phyloP scores from a whole-genome alignment of 768 basidiomycete genomes.

The Artomyces pyxidatus region DNA sequence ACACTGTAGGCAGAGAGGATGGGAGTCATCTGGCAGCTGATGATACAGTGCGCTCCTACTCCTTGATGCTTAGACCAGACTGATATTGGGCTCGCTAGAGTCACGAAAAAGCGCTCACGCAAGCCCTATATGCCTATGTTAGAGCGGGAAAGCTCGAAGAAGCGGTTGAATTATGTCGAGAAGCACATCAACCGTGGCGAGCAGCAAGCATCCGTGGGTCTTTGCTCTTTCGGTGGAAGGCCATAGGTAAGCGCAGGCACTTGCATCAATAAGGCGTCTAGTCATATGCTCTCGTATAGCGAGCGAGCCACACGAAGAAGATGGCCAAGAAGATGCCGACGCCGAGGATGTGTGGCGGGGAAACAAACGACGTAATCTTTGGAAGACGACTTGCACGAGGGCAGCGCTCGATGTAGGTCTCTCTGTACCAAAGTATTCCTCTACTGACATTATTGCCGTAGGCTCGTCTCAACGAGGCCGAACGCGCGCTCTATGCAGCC shows the following conservation, averaged over 20 bases:
- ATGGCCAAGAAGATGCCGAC: constrained; percentile 37
- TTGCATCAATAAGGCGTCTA: not conserved
- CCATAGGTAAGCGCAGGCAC: constrained; percentile 43
- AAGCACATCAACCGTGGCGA: constrained; percentile 86
- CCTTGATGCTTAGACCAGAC: not conserved
- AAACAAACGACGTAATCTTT: constrained; percentile 68
- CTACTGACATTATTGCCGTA: constrained; percentile 14
- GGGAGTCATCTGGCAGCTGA: constrained; percentile 59
- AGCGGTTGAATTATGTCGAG: constrained; percentile 73
- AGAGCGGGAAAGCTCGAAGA: constrained; percentile 81
- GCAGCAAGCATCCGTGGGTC: constrained; percentile 86
- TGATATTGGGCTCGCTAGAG: constrained; percentile 36
- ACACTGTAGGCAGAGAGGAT: constrained; percentile 56
- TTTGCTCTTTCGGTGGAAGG: constrained; percentile 65
- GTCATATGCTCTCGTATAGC: constrained; percentile 22
- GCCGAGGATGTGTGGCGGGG: constrained; percentile 56
- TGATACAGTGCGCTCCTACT: constrained; percentile 55
- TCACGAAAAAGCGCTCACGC: constrained; percentile 71
- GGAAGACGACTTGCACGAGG: constrained; percentile 81
- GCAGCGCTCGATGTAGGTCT: constrained; percentile 66
- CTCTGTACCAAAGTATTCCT: not conserved
- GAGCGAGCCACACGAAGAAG: constrained; percentile 41
- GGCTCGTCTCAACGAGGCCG: constrained; percentile 56
- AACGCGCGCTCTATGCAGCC: constrained; percentile 84
- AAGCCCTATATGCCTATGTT: constrained; percentile 74